Conservation (phyloP, 140 eudicot genomes). For the Stevia rebaudiana region DNA sequence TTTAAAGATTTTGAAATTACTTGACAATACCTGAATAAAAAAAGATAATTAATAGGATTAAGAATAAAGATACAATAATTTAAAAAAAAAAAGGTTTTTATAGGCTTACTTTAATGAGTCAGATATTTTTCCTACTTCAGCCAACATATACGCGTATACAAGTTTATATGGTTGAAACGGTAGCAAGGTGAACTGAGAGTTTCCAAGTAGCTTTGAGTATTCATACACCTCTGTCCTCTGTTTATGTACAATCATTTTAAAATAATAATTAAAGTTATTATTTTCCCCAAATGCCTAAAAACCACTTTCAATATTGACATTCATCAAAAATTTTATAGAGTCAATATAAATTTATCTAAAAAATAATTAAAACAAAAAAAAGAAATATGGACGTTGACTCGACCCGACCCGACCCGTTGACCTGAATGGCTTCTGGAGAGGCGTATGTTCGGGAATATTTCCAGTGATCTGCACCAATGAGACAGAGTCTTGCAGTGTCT, state of each 20-base stretch:
- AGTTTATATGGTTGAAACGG: slow-evolving; percentile 94
- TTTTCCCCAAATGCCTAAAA: no score
- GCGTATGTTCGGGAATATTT: slow-evolving; percentile 89
- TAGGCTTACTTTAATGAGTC: slow-evolving; percentile 69
- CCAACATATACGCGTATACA: slow-evolving; percentile 89
- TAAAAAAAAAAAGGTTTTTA: not conserved
- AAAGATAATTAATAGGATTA: not conserved
- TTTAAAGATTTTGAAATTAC: slow-evolving; percentile 67
- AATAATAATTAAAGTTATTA: not conserved
- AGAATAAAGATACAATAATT: slow-evolving; percentile 1
- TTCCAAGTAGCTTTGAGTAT: slow-evolving; percentile 77
- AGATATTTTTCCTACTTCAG: slow-evolving; percentile 91
- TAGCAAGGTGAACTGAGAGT: slow-evolving; percentile 80
- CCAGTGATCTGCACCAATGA: slow-evolving; percentile 91
- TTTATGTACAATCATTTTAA: not conserved
- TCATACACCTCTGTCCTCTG: slow-evolving; percentile 97
- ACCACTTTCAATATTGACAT: no score
- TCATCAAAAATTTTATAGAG: no score
- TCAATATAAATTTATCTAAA: not conserved
- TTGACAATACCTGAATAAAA: slow-evolving; percentile 79
- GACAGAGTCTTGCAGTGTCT: slow-evolving; percentile 91
- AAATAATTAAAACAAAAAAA: not conserved
- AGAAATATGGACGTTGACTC: not conserved
- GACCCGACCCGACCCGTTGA: not conserved
- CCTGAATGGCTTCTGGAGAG: slow-evolving; percentile 98